phyloP scores from a whole-genome alignment of 2,329 filamentous ascomycete genomes.

The Hirsutella thompsonii region DNA sequence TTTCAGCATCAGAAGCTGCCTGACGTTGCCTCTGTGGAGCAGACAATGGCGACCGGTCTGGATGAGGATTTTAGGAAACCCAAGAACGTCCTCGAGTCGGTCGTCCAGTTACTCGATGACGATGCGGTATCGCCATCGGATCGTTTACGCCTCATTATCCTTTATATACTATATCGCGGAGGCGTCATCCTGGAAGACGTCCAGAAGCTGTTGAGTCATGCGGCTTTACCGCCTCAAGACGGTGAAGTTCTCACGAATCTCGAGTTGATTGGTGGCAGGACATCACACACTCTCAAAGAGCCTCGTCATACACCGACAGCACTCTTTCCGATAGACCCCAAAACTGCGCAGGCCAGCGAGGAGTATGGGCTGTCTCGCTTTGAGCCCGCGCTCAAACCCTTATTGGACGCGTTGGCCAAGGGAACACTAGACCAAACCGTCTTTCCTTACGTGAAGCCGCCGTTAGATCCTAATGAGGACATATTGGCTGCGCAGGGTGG shows the following conservation, averaged over 20 bases:
- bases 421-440: constrained; percentile 51
- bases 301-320: constrained; percentile 49
- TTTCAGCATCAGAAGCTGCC: constrained; percentile 77
- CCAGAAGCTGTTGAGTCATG: constrained; percentile 71
- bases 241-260: constrained; percentile 64
- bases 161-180: constrained; percentile 77
- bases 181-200: constrained; percentile 78
- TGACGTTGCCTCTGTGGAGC: constrained; percentile 79
- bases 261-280: constrained; percentile 66
- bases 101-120: constrained; percentile 82
- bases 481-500: constrained; percentile 45
- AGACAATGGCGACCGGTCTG: constrained; percentile 79
- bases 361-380: constrained; percentile 82
- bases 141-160: constrained; percentile 69
- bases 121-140: constrained; percentile 59
- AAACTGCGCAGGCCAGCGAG: constrained; percentile 44
- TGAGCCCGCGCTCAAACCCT: constrained; percentile 66
- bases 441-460: constrained; percentile 65
- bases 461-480: constrained; percentile 49
- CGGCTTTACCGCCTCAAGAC: constrained; percentile 62
- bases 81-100: constrained; percentile 74
- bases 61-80: constrained; percentile 89
- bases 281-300: constrained; percentile 62
- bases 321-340: constrained; percentile 58
- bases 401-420: constrained; percentile 62